Evolutionary conservation across 1,284 basidiomycete species (phyloP), one percentile per base, ranked within the genome.

Genomic region (Cystobasidiaceae sp.): DNA sequence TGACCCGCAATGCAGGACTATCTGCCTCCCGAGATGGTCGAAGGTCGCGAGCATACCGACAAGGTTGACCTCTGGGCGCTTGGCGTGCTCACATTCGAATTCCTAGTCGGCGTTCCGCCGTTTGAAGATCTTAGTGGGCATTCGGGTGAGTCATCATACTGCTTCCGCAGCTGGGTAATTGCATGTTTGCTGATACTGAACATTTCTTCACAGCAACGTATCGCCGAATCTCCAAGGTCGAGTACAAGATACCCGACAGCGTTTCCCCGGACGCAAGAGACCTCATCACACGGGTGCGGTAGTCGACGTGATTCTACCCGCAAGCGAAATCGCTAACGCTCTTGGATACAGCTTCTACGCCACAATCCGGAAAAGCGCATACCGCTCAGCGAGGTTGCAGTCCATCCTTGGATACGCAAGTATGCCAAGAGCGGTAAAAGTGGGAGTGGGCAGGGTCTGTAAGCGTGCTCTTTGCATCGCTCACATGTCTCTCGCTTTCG

Each of bases 1-100:
- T 75, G 79, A 23, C 80, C 93, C 44, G 87, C 84, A 75, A 97
- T 93, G 0, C 81, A 97, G 50, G 96, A 98, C 77, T 98, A 98
- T 75, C 83, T 99, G 1, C 93, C 96, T 0, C 96, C 96, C 13
- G 96, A 98, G 80, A 98, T 98, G 96, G 89, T 98, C 13, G 91
- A 97, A 72, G 87, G 87, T 0, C 86, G 83, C 69, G 87, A 87
- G 67, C 91, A 96, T 73, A 86, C 83, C 48, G 89, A 92, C 74
- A 87, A 86, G 73, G 93, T 96, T 33, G 96, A 98, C 73, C 83
- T 93, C 57, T 99, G 96, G 96, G 94, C 96, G 0, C 80, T 99
- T 9, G 96, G 96, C 44, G 94, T 98, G 4, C 81, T 99, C 65
- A 89, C 87, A 0, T 99, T 92, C 77, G 96, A 99, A 77, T 98